Evolutionary conservation across 2,329 filamentous ascomycete genomes (phyloP).

Genomic region (Exophiala alcalophila): DNA sequence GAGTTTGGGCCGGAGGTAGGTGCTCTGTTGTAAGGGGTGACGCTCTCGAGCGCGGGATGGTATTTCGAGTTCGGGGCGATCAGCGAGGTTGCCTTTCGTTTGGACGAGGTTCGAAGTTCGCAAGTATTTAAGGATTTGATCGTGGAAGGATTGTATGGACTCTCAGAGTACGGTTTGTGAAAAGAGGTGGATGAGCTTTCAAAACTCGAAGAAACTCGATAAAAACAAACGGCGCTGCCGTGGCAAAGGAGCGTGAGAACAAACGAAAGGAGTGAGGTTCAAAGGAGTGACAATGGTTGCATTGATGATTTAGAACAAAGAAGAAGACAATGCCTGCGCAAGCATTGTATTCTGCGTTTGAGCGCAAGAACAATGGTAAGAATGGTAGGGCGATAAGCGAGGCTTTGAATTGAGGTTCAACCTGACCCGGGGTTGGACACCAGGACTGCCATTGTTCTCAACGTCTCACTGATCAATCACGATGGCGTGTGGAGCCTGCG

Average conservation of each 20-base stretch:
- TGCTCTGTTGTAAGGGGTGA: not conserved
- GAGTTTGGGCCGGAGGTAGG: slow-evolving; percentile 1
- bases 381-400: slow-evolving; percentile 23
- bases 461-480: too few relatives aligned
- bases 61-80: too few relatives aligned
- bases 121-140: too few relatives aligned
- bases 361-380: slow-evolving; percentile 21
- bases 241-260: slow-evolving; percentile 22
- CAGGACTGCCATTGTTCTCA: slow-evolving; percentile 8
- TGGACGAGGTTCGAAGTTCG: too few relatives aligned
- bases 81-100: too few relatives aligned
- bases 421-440: slow-evolving; percentile 9
- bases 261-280: slow-evolving; percentile 21
- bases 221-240: slow-evolving; percentile 13
- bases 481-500: slow-evolving; percentile 21
- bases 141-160: slow-evolving; percentile 14
- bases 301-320: slow-evolving; percentile 24
- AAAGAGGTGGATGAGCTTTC: slow-evolving; percentile 16
- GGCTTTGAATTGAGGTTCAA: slow-evolving; percentile 17
- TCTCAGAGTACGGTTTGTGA: slow-evolving; percentile 12
- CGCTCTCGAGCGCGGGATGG: too few relatives aligned
- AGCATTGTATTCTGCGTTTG: slow-evolving; percentile 25
- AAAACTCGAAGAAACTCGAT: slow-evolving; percentile 14
- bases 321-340: slow-evolving; percentile 23
- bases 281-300: slow-evolving; percentile 26